Conservation (phyloP, 148 eudicot genomes). For the Mesembryanthemum crystallinum region DNA sequence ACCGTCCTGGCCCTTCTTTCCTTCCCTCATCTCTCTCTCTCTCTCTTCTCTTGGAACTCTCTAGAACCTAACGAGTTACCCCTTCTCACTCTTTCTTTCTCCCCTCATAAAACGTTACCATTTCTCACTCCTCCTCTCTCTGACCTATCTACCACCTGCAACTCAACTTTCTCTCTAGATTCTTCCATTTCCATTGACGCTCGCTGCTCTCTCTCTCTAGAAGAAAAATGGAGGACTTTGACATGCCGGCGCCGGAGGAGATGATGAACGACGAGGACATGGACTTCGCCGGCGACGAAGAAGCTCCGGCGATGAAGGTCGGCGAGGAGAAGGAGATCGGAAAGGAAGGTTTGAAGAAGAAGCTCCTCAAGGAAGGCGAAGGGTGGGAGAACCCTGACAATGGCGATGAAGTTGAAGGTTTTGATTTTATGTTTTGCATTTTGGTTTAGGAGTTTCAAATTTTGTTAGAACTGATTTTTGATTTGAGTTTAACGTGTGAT, state of each 20-base stretch:
- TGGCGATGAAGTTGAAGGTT: conserved; percentile 95
- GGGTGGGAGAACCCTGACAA: conserved; percentile 86
- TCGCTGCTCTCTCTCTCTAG: background rate
- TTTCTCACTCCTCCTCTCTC: background rate
- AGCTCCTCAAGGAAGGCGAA: conserved; percentile 79
- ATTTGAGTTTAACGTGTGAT: background rate
- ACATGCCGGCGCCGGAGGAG: conserved; percentile 55
- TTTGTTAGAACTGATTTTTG: background rate
- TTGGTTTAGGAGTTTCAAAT: background rate
- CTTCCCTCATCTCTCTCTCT: background rate
- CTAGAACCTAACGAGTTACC: conserved; percentile 28
- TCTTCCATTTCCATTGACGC: background rate
- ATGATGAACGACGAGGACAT: conserved; percentile 52
- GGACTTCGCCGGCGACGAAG: conserved; percentile 51
- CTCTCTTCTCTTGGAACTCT: conserved; percentile 31
- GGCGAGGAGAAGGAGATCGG: conserved; percentile 95
- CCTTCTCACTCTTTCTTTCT: background rate
- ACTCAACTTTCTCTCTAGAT: conserved; percentile 14
- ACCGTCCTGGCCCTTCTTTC: conserved; percentile 1
- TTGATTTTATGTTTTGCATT: background rate
- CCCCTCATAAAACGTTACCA: background rate
- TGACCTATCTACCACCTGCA: conserved; percentile 3
- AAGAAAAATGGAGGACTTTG: conserved; percentile 60
- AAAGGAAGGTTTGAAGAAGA: conserved; percentile 75
- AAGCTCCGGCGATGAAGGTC: conserved; percentile 45